Percentiles rank a stretch among this genome's conserved stretches.
Evolutionary conservation across 176 grass and related monocot species (phyloP).

Genomic region (Cenchrus fungigraminus): DNA sequence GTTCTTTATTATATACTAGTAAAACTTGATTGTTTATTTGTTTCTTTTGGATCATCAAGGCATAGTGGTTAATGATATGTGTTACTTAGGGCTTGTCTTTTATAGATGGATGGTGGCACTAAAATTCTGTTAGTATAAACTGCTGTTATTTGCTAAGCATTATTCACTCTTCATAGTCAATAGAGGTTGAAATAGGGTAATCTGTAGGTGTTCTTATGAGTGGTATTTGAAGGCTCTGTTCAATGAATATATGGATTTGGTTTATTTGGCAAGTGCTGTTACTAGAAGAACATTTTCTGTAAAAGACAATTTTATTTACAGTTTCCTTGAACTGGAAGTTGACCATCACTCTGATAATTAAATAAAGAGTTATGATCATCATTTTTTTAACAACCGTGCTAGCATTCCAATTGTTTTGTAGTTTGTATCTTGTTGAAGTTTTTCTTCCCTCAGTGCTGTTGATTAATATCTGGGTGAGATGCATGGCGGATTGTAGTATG

Average conservation of each 20-base stretch:
- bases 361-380: background rate
- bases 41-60: background rate
- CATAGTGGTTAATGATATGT: background rate
- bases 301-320: background rate
- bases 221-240: slow-evolving; percentile 4
- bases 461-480: background rate
- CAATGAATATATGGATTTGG: background rate
- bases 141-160: background rate
- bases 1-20: background rate
- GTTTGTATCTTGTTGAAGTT: background rate
- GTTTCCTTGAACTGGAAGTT: background rate
- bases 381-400: background rate
- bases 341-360: background rate
- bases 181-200: background rate
- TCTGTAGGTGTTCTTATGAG: background rate
- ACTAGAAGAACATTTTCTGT: background rate
- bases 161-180: background rate
- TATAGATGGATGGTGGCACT: background rate
- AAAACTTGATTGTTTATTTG: background rate
- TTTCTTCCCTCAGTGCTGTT: background rate
- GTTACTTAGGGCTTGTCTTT: background rate
- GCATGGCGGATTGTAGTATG: background rate
- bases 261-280: background rate
- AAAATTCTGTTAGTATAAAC: background rate
- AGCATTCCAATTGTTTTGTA: background rate